phyloP scores from a whole-genome alignment of 352 stramenopile species.

The Albugo candida region DNA sequence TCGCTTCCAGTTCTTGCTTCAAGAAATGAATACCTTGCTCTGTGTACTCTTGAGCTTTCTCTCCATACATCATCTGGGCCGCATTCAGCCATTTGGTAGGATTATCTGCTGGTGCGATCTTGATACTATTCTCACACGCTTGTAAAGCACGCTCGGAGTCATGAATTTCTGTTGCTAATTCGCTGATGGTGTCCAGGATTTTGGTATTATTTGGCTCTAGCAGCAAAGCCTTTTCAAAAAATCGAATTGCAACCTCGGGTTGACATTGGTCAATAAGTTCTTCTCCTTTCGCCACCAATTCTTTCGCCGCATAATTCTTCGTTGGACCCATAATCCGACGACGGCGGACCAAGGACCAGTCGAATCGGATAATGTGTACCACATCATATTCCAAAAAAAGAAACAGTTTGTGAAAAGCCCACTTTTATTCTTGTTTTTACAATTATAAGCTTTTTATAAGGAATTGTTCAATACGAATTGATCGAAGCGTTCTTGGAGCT shows the following conservation, averaged over 20 bases:
- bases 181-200: constrained; percentile 58
- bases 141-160: constrained; percentile 50
- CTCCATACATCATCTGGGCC: constrained; percentile 48
- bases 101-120: constrained; percentile 43
- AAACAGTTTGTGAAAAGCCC: too few relatives aligned
- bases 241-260: constrained; percentile 61
- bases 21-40: constrained; percentile 52
- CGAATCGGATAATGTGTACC: too few relatives aligned
- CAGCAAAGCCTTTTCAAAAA: constrained; percentile 58
- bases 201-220: constrained; percentile 47
- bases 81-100: constrained; percentile 75
- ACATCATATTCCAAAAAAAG: too few relatives aligned
- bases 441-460: too few relatives aligned
- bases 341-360: too few relatives aligned
- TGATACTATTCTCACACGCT: constrained; percentile 51
- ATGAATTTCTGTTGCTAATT: constrained; percentile 67
- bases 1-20: constrained; percentile 25
- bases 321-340: neutral
- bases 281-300: constrained; percentile 70
- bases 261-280: constrained; percentile 68
- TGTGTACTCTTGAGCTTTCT: constrained; percentile 50
- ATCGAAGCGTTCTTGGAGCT: constrained; percentile 72
- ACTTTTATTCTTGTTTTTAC: too few relatives aligned
- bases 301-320: constrained; percentile 15
- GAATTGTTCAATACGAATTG: constrained; percentile 27